Evolutionary conservation across 306 rosid genomes (phyloP).

Genomic region (Cotoneaster glaucophyllus): DNA sequence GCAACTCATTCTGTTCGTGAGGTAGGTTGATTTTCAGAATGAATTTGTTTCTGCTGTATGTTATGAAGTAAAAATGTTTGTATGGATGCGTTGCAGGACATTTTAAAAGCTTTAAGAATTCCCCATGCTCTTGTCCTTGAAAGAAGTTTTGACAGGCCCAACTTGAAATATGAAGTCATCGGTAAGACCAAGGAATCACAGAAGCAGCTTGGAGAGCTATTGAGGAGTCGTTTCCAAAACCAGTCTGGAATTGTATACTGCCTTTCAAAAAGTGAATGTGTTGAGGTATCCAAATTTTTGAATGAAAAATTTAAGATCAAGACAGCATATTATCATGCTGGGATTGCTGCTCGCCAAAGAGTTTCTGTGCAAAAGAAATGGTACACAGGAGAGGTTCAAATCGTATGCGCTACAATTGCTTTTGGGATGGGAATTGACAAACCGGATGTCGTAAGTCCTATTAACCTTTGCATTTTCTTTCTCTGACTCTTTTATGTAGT

Average conservation of each 20-base stretch:
- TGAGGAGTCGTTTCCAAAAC: conserved; percentile 59
- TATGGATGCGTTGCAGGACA: conserved; percentile 55
- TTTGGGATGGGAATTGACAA: conserved; percentile 99
- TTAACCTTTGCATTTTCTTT: conserved; percentile 13
- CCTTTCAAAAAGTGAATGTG: conserved; percentile 90
- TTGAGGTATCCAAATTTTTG: conserved; percentile 70
- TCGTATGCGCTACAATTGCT: conserved; percentile 94
- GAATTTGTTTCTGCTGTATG: not conserved
- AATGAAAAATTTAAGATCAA: conserved; percentile 62
- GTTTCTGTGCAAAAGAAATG: conserved; percentile 82
- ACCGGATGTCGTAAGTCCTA: conserved; percentile 84
- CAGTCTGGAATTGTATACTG: conserved; percentile 88
- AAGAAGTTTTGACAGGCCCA: conserved; percentile 95
- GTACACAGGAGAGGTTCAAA: conserved; percentile 76
- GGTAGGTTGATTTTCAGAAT: conserved; percentile 34
- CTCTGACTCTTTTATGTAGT: not conserved
- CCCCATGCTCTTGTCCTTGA: conserved; percentile 83
- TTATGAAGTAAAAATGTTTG: not conserved
- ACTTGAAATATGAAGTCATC: conserved; percentile 84
- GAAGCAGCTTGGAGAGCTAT: conserved; percentile 62
- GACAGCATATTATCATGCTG: conserved; percentile 86
- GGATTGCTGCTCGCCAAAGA: conserved; percentile 76
- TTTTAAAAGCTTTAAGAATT: conserved; percentile 70
- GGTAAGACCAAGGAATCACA: conserved; percentile 72
- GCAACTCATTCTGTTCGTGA: conserved; percentile 82